Evolutionary conservation across 2,329 filamentous ascomycete genomes (phyloP).

Genomic region (Sarocladium strictum): DNA sequence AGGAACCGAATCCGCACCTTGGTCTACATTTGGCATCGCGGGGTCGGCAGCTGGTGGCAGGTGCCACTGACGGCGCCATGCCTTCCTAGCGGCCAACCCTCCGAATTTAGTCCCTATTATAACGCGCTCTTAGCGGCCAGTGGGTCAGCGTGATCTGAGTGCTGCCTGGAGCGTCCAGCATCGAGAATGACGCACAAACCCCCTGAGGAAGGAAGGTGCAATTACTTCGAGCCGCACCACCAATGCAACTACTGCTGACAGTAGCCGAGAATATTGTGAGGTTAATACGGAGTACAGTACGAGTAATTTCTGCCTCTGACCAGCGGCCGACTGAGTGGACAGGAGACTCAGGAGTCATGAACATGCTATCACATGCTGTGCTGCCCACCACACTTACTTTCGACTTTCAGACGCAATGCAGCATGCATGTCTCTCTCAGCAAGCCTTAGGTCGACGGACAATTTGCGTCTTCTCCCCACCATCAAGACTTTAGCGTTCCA

Average conservation of each 20-base stretch:
- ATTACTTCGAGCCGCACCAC: too few relatives aligned
- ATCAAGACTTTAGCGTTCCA: background rate
- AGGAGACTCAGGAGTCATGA: background rate
- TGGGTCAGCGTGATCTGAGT: background rate
- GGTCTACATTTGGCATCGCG: background rate
- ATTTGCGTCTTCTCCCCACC: background rate
- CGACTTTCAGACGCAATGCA: background rate
- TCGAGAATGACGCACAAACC: slow-evolving; percentile 1
- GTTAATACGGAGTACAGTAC: too few relatives aligned
- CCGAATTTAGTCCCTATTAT: background rate
- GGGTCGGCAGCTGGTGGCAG: background rate
- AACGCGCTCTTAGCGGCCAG: background rate
- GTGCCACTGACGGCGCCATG: background rate
- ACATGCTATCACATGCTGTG: background rate
- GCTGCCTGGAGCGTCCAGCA: background rate
- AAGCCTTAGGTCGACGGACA: background rate
- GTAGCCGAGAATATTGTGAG: too few relatives aligned
- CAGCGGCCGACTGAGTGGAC: background rate
- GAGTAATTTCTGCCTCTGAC: too few relatives aligned
- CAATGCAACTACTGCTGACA: background rate
- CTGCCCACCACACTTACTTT: background rate
- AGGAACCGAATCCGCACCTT: background rate
- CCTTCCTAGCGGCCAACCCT: background rate
- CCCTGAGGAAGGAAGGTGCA: slow-evolving; percentile 5
- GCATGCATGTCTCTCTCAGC: background rate